Evolutionary conservation across 495 filamentous ascomycete species (phyloP).

Genomic region (Astrothelium macrocarpum): DNA sequence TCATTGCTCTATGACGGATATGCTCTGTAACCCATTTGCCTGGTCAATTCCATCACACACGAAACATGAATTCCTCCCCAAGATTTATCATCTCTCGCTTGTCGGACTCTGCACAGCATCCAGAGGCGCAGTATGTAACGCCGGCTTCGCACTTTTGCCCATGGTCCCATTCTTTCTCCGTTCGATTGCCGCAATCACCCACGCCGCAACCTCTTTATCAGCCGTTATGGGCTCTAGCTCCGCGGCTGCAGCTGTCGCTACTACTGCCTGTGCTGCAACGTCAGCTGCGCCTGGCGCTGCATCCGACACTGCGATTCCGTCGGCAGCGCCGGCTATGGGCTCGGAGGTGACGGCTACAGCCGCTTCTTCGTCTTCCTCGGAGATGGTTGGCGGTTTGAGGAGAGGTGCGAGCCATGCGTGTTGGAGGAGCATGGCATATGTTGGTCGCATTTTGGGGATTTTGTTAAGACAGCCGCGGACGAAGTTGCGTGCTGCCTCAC

Average conservation of each 20-base stretch:
- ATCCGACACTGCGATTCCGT: neutral
- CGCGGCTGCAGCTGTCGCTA: neutral
- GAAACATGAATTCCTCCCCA: neutral
- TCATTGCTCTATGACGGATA: neutral
- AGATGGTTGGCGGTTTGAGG: slow-evolving; percentile 72
- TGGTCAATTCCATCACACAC: neutral
- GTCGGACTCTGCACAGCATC: slow-evolving; percentile 31
- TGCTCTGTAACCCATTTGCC: neutral
- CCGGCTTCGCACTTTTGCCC: slow-evolving; percentile 33
- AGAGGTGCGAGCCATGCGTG: slow-evolving; percentile 81
- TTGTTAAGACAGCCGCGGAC: slow-evolving; percentile 87
- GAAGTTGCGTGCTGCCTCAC: slow-evolving; percentile 73
- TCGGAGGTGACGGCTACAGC: slow-evolving; percentile 28
- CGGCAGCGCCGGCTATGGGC: slow-evolving; percentile 33
- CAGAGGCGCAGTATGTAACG: slow-evolving; percentile 37
- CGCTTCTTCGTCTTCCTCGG: slow-evolving; percentile 59
- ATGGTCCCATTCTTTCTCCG: slow-evolving; percentile 27
- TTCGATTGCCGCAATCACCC: slow-evolving; percentile 61
- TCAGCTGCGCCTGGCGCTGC: neutral
- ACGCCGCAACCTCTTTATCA: slow-evolving; percentile 72
- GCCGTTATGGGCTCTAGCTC: slow-evolving; percentile 21
- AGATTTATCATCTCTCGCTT: slow-evolving; percentile 9
- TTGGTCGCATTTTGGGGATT: slow-evolving; percentile 77
- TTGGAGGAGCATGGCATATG: slow-evolving; percentile 76
- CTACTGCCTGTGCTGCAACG: neutral